Evolutionary conservation across 2,329 filamentous ascomycete genomes (phyloP).

Genomic region (Aspergillus fumigatiaffinis): DNA sequence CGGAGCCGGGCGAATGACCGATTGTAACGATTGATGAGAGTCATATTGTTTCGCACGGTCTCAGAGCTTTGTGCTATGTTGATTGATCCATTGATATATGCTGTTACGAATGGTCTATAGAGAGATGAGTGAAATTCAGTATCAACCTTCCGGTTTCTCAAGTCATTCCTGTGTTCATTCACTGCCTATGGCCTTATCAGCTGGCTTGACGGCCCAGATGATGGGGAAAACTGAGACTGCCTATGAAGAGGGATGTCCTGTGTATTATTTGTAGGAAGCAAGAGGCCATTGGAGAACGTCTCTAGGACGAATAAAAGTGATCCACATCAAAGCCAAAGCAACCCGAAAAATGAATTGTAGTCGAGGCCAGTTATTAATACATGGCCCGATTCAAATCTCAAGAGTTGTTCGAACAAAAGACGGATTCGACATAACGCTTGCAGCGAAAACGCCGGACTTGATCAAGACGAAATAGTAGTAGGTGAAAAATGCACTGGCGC

Average conservation of each 20-base stretch:
- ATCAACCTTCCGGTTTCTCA: slow-evolving; percentile 6
- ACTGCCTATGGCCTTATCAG: too few species aligned
- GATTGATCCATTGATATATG: slow-evolving; percentile 31
- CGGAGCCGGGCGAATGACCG: neutral
- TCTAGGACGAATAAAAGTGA: neutral
- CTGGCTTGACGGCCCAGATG: too few species aligned
- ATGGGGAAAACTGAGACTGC: neutral
- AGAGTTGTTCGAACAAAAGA: neutral
- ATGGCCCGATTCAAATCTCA: neutral
- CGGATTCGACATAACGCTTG: neutral
- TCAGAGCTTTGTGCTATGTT: slow-evolving; percentile 12
- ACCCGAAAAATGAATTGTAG: neutral
- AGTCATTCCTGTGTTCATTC: slow-evolving; percentile 7
- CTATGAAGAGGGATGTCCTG: neutral
- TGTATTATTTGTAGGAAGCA: neutral
- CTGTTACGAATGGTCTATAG: slow-evolving; percentile 41
- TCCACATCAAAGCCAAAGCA: neutral
- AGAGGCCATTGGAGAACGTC: neutral
- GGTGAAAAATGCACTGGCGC: neutral
- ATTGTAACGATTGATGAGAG: neutral
- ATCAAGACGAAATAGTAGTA: neutral
- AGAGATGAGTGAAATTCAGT: slow-evolving; percentile 31
- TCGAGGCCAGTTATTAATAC: neutral
- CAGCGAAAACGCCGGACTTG: neutral
- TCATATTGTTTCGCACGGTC: neutral